Base-by-base conservation (phyloP, 495 filamentous ascomycete species). In the Penicillium ochrochloron region DNA sequence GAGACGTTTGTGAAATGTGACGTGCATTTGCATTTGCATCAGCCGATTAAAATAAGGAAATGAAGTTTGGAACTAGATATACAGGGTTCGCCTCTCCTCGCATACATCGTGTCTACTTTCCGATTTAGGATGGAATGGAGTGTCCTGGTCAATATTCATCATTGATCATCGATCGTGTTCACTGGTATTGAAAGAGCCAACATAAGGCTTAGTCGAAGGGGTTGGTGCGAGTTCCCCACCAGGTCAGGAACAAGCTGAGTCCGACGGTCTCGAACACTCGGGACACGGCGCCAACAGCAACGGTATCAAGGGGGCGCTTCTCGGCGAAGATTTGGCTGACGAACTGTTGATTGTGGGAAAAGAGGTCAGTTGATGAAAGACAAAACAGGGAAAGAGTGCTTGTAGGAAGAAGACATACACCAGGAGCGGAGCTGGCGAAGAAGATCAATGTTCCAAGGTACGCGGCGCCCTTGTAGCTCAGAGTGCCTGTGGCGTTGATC, bases 391-490 rank as follows among this genome's bases (percentile, higher is more conserved):
- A 23, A 23, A 1, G 25, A 19, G 9, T 19, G 14, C 10, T 12
- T 6, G 1, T 33, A 42, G 21, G 34, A n/a, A 63, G 41, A 59
- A 27, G 25, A 86, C 92, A 50, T 90, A 97, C 93, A 61, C 88
- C 86, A 53, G 95, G 95, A 59, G 94, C 93, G 60, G 90, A 85
- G 71, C 89, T 94, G 62, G 95, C 95, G 53, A 93, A 85, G 83
- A 99, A 97, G 77, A 99, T 88, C 70, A 99, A 84, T 41, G 83
- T 84, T 58, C 95, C 95, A 39, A 99, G 80, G 80, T 97, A 99
- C 19, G 95, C 92, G 64, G 95, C 95, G 70, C 95, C 95, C 85
- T 97, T 97, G 82, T 98, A 97, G 80, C 84, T 91, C 59, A 99
- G 82, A 44, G 94, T 96, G 63, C 93, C 93, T 31, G 94, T 97